A percentile compares a stretch with the other conserved stretches of the same genome.
These are phyloP conservation scores for Fusarium setosum DNA, from an alignment of 2,329 filamentous ascomycete species.

Conservation along the genomic window DNA sequence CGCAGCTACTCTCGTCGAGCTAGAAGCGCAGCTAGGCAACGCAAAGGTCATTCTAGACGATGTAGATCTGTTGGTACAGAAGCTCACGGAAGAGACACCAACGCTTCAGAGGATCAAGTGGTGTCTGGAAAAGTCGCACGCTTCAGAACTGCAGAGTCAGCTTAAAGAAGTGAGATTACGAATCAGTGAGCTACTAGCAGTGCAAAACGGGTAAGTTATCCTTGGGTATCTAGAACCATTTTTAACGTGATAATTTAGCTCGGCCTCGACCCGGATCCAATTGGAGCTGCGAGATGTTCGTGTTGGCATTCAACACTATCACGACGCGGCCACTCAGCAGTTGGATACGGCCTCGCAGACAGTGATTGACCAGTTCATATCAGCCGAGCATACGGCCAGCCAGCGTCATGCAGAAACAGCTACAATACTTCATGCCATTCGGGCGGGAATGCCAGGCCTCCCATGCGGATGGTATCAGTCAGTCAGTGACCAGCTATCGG, in stretches of 20 bases:
- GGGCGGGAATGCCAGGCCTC: background rate
- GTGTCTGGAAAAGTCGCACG: background rate
- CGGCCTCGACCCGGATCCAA: background rate
- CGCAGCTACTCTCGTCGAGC: background rate
- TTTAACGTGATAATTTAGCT: background rate
- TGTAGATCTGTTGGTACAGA: background rate
- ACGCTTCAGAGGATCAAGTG: background rate
- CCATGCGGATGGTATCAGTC: background rate
- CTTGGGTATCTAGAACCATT: fast-evolving
- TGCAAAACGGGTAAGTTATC: background rate
- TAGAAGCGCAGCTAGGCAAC: background rate
- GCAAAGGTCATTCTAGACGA: background rate
- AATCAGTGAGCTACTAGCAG: background rate
- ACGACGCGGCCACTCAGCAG: background rate
- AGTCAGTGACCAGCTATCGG: background rate
- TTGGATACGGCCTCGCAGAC: background rate
- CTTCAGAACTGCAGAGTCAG: background rate
- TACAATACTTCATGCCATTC: background rate
- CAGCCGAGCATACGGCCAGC: background rate
- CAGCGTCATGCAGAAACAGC: background rate
- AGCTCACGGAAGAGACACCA: background rate
- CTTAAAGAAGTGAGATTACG: background rate
- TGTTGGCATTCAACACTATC: background rate
- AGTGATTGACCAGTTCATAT: background rate
- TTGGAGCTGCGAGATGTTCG: background rate